Evolutionary conservation across 2,329 filamentous ascomycete species (phyloP), one percentile per base, ranked within the genome.

Genomic region (Aspergillus sojae): DNA sequence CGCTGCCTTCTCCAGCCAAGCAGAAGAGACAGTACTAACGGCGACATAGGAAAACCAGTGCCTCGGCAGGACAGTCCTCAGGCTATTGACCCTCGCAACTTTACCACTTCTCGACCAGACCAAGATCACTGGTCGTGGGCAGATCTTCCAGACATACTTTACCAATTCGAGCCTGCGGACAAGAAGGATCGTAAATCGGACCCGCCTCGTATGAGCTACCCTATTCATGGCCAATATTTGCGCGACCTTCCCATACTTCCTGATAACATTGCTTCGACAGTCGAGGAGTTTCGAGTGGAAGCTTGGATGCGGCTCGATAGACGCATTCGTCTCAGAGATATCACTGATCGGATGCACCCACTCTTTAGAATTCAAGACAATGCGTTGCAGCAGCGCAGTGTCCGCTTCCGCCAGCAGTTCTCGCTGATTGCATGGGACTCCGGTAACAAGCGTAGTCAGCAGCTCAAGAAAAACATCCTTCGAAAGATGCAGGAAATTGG

Each of bases 261-360:
- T 1, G 70, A 74, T 53, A 67, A 71, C 5, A 74, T 77, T 23
- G 69, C 72, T 0, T 68, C 69, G 5, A 63, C 71, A n/a, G 72
- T 77, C 16, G 72, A 74, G 58, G 72, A 72, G 41, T 74, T 71
- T 46, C 64, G 74, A 3, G 73, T 73, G 36, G 75, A 77, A 46
- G 70, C 75, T 10, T 77, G 75, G 75, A 64, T 70, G 60, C 70
- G 75, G 4, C 56, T 74, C 1, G 75, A 77, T 58, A 55, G 64
- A 9, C 68, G 73, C 4, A 73, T 76, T 56, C 61, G 58, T 9
- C 64, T 74, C 9, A 53, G 64, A 6, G 75, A 76, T 54, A 75
- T 77, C 34, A 67, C 63, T 0, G 68, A 68, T 11, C 61, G 75
- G 1, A 76, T 77, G 74, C 61, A 66, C 26, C 64, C 65, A 0